Evolutionary conservation across 495 filamentous ascomycete genomes (phyloP).

Genomic region (Tuber calosporum): DNA sequence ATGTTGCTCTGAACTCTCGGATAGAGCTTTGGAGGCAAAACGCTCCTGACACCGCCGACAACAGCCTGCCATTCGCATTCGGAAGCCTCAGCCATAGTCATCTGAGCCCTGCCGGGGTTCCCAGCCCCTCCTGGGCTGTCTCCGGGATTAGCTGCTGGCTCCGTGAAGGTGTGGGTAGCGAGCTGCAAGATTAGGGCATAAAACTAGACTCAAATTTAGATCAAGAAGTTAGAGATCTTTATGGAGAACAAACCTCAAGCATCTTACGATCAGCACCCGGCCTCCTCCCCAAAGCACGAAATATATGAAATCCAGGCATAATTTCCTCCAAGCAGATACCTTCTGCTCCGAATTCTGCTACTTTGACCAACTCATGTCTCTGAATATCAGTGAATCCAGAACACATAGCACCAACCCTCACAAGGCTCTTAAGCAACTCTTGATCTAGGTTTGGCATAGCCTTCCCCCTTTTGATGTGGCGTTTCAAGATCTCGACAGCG

Average conservation of each 20-base stretch:
- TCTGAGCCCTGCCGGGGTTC: constrained; percentile 25
- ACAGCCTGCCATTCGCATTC: constrained; percentile 28
- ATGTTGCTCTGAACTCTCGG: constrained; percentile 3
- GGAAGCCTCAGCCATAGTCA: constrained; percentile 40
- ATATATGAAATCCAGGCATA: constrained; percentile 35
- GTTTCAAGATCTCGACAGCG: constrained; percentile 41
- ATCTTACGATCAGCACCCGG: constrained; percentile 35
- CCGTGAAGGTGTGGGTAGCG: constrained; percentile 31
- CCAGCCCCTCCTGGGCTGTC: not conserved
- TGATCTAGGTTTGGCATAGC: constrained; percentile 40
- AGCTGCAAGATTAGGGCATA: constrained; percentile 37
- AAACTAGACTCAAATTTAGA: constrained; percentile 25
- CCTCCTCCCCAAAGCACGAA: constrained; percentile 38
- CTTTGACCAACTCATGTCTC: constrained; percentile 39
- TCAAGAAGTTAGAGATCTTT: constrained; percentile 5
- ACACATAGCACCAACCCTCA: constrained; percentile 36
- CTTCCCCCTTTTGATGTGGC: constrained; percentile 41
- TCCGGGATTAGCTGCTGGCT: not conserved
- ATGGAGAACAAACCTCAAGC: constrained; percentile 34
- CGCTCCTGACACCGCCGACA: not conserved
- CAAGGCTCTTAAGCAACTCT: constrained; percentile 35
- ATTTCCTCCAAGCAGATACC: constrained; percentile 33
- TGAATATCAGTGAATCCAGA: constrained; percentile 41
- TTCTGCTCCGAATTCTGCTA: constrained; percentile 38
- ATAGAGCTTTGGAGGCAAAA: not conserved